Percentiles rank a stretch among this genome's conserved stretches.
These are phyloP conservation scores for Myriosclerotinia duriaeana DNA, from an alignment of 2,329 filamentous ascomycete species.

Conservation along the genomic window DNA sequence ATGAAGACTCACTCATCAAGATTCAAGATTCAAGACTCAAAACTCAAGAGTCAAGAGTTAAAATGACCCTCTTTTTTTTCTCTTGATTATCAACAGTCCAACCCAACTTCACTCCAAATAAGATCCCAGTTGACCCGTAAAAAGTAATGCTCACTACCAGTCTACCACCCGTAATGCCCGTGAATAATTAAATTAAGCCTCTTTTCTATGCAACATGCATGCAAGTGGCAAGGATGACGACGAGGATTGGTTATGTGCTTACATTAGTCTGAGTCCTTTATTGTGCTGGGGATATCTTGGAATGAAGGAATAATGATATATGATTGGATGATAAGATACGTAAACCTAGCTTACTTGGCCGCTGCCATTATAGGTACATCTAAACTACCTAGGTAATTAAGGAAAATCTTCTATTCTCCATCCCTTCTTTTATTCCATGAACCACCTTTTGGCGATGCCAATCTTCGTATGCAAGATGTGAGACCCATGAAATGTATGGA, in stretches of 20 bases:
- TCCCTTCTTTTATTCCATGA: conserved; percentile 21
- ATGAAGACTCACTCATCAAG: too few species aligned
- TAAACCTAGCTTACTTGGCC: too few species aligned
- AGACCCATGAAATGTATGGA: conserved; percentile 7
- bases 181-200: conserved; percentile 17
- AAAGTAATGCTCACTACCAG: conserved; percentile 11
- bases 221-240: conserved; percentile 8
- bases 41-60: too few species aligned
- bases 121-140: not conserved
- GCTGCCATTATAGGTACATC: not conserved
- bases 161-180: conserved; percentile 15
- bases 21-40: not conserved
- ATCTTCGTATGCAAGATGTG: conserved; percentile 18
- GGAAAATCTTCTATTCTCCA: conserved; percentile 9
- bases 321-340: conserved; percentile 12
- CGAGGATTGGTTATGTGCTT: not conserved
- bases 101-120: not conserved
- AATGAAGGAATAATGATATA: not conserved
- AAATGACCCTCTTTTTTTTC: not conserved
- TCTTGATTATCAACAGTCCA: not conserved
- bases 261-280: not conserved
- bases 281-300: conserved; percentile 17
- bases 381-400: not conserved
- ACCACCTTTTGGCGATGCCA: conserved; percentile 1
- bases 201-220: conserved; percentile 9